Base-by-base conservation (phyloP, 1,284 basidiomycete genomes). In the Caloboletus inedulis region DNA sequence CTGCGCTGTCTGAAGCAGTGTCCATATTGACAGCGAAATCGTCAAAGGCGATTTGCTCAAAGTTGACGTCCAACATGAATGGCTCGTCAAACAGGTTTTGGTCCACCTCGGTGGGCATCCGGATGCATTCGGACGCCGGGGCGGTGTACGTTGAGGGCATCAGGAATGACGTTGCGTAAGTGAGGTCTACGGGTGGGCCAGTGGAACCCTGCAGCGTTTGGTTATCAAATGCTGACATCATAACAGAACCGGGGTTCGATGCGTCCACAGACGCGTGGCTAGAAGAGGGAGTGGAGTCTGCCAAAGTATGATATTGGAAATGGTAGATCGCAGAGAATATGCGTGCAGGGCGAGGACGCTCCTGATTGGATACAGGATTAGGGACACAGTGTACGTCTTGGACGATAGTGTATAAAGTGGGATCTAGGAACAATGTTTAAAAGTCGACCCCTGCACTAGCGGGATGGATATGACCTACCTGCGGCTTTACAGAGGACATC, bases 281-380 rank as follows among this genome's bases (percentile, higher is more conserved):
- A 25, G 51, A 42, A 19, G 51, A 43, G 4, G 47, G 21, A 14
- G 47, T 14, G 36, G 61, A 10, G 5, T 34, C 43, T 7, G 48
- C 35, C 23, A 57, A 47, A 21, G 51, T 25, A 6, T 69, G 61
- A 54, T 77, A 79, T 25, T 65, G 71, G 64, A 81, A 82, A 57
- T 74, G 77, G 61, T 81, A 82, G 49, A 72, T 71, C 12, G 79
- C 77, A 12, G 78, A 79, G 62, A 81, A 82, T 43, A 79, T 68
- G 30, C 72, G 63, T 6, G 52, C 49, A 18, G 58, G 62, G 12
- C 61, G 65, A 9, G 65, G 56, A 3, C 69, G 66, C 21, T 43
- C 48, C 58, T 39, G 66, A 44, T 25, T 66, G 44, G 53, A 51
- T 21, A 48, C 29, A 31, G 35, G 61, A 59, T 52, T 62, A 57